phyloP scores from a whole-genome alignment of 2,329 filamentous ascomycete species.

The Metarhizium robertsii region DNA sequence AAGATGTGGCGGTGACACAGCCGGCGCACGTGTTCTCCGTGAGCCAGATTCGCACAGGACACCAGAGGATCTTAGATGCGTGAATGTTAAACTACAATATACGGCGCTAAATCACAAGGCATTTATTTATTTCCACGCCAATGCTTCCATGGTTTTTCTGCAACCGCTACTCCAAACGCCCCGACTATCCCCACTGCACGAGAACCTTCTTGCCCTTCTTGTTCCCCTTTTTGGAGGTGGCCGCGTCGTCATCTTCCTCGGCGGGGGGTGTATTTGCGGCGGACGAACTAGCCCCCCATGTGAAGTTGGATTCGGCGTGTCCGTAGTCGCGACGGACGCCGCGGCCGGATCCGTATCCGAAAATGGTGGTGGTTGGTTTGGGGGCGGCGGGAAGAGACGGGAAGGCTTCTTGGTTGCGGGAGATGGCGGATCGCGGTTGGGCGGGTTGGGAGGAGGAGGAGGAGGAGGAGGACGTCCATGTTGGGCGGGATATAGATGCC shows the following conservation, averaged over 20 bases:
- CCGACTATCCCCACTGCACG: constrained; percentile 40
- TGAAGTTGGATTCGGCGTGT: constrained; percentile 39
- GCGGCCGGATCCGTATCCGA: constrained; percentile 46
- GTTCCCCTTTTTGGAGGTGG: constrained; percentile 38
- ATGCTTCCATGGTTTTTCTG: no score
- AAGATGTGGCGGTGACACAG: no score
- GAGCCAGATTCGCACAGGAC: no score
- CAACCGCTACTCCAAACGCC: no score
- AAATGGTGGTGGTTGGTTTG: constrained; percentile 55
- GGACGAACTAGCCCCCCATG: constrained; percentile 33
- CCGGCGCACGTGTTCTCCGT: no score
- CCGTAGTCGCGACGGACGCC: constrained; percentile 46
- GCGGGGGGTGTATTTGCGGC: constrained; percentile 12
- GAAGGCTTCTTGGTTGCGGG: constrained; percentile 54
- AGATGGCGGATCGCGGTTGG: constrained; percentile 16
- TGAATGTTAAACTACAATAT: no score
- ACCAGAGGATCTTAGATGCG: no score
- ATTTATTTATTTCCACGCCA: no score
- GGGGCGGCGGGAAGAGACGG: constrained; percentile 73
- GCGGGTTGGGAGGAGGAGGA: constrained; percentile 29
- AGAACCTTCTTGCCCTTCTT: constrained; percentile 54
- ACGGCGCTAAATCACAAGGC: no score
- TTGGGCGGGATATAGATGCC: constrained; percentile 10
- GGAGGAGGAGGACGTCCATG: constrained; percentile 21
- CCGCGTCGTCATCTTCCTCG: constrained; percentile 19